A percentile compares a stretch with the other conserved stretches of the same genome.
Conservation (phyloP, 2,329 filamentous ascomycete species). For the Pyrenochaeta sp. region DNA sequence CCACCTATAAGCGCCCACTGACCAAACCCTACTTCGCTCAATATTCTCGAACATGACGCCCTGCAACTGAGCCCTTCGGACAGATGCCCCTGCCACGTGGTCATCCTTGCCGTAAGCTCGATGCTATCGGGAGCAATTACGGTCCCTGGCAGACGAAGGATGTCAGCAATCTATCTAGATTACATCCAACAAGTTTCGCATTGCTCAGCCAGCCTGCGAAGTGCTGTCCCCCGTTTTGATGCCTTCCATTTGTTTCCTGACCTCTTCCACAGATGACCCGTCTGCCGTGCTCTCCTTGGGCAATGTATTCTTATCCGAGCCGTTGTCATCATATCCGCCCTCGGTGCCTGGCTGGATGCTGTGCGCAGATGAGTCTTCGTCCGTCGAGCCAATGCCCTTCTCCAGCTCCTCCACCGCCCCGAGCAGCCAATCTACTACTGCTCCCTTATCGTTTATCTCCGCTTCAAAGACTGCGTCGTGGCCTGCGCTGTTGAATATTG, state of each 20-base stretch:
- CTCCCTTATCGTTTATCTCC: conserved; percentile 57
- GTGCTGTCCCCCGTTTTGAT: conserved; percentile 31
- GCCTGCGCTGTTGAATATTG: conserved; percentile 81
- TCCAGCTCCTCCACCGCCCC: conserved; percentile 55
- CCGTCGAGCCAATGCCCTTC: conserved; percentile 45
- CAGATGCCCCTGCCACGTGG: conserved; percentile 25
- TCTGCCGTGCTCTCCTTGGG: conserved; percentile 18
- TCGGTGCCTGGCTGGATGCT: conserved; percentile 24
- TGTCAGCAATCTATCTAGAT: conserved; percentile 34
- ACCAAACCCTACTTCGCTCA: background rate
- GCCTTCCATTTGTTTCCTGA: conserved; percentile 42
- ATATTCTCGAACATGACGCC: background rate
- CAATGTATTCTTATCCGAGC: conserved; percentile 4
- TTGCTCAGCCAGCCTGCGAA: conserved; percentile 34
- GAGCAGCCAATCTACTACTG: conserved; percentile 58
- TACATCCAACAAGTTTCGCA: conserved; percentile 18
- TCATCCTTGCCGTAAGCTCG: conserved; percentile 13
- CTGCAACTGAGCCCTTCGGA: conserved; percentile 2
- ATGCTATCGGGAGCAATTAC: conserved; percentile 16
- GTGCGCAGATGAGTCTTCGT: conserved; percentile 43
- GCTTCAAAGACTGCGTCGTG: conserved; percentile 67
- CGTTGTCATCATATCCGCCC: conserved; percentile 22
- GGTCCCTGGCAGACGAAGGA: conserved; percentile 18
- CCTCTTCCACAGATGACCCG: conserved; percentile 31
- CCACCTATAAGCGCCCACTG: background rate